Conservation (phyloP, 176 grass and related monocot species). For the Triticum aestivum region IWGSC_CS_RefSeq_v2.1 NC_057798.1:59978075-59978574, state of each 20-base stretch:
- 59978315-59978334: constrained; percentile 85
- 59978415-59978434: constrained; percentile 84
- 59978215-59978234: constrained; percentile 95
- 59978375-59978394: background rate
- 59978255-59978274: constrained; percentile 79
- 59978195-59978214: constrained; percentile 96
- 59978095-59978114: background rate
- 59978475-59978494: constrained; percentile 96
- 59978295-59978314: constrained; percentile 97
- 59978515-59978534: background rate
- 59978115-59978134: background rate
- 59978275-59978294: constrained; percentile 80
- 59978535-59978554: background rate
- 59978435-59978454: constrained; percentile 88
- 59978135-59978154: constrained; percentile 46
- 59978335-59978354: constrained; percentile 54
- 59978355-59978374: background rate
- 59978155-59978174: constrained; percentile 97
- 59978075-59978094: background rate
- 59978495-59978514: constrained; percentile 28
- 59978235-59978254: constrained; percentile 84
- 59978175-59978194: constrained; percentile 93
- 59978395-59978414: constrained; percentile 26
- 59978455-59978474: constrained; percentile 91
- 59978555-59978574: background rate